Conservation (phyloP, 192 early-diverging fungal species). For the Coemansia sp. region DNA sequence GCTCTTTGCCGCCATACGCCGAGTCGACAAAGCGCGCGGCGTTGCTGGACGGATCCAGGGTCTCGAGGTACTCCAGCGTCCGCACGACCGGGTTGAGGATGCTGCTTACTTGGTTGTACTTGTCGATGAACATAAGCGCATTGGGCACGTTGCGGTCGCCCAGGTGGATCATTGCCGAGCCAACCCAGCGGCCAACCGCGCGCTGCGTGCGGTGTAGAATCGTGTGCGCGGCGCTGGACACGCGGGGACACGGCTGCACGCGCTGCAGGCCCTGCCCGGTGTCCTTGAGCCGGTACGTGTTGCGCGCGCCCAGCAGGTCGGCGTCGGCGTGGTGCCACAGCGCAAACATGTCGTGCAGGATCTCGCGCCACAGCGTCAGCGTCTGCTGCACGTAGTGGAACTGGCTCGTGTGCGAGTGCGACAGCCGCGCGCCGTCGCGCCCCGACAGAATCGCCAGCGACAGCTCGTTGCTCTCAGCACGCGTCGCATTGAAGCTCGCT, state of each 20-base stretch:
- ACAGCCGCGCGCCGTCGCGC: slow-evolving; percentile 76
- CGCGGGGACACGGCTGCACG: slow-evolving; percentile 82
- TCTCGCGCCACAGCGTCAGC: slow-evolving; percentile 91
- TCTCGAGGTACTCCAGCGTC: slow-evolving; percentile 69
- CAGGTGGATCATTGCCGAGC: slow-evolving; percentile 92
- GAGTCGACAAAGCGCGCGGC: slow-evolving; percentile 60
- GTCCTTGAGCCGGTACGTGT: slow-evolving; percentile 84
- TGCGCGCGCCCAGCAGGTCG: slow-evolving; percentile 69
- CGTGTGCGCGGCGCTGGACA: slow-evolving; percentile 80
- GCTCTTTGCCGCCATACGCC: slow-evolving; percentile 62
- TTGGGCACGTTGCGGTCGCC: slow-evolving; percentile 99
- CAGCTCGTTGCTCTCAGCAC: slow-evolving; percentile 55
- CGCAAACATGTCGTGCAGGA: slow-evolving; percentile 96
- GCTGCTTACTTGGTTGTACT: slow-evolving; percentile 96
- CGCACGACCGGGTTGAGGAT: slow-evolving; percentile 87
- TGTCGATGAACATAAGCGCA: slow-evolving; percentile 96
- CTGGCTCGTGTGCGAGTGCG: slow-evolving; percentile 90
- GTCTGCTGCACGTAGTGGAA: slow-evolving; percentile 93
- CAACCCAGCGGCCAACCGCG: slow-evolving; percentile 85
- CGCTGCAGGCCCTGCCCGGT: slow-evolving; percentile 98
- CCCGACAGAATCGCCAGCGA: slow-evolving; percentile 85
- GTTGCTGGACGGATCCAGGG: slow-evolving; percentile 16
- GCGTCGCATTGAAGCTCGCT: slow-evolving; percentile 63
- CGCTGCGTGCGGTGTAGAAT: slow-evolving; percentile 75
- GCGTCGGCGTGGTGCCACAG: slow-evolving; percentile 88